phyloP scores from a whole-genome alignment of 208 protist species.

The Eutreptiella sp. region DNA sequence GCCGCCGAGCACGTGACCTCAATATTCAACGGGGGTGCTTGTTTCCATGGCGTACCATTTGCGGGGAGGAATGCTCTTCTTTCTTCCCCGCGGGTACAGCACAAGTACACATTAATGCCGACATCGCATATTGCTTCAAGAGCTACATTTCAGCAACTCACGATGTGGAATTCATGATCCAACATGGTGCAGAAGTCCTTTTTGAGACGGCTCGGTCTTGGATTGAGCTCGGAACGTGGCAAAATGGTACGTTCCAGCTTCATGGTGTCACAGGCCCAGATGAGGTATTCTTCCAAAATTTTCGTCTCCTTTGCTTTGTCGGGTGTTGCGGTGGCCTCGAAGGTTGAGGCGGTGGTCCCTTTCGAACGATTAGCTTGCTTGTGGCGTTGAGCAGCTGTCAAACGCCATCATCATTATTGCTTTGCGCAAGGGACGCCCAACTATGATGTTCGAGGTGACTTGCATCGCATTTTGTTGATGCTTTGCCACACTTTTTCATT shows the following conservation, averaged over 20 bases:
- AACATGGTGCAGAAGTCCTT: conserved; percentile 66
- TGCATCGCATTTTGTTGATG: no score
- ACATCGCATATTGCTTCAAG: conserved; percentile 62
- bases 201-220: conserved; percentile 67
- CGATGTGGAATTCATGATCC: conserved; percentile 45
- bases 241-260: conserved; percentile 66
- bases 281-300: no score
- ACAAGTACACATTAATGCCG: conserved; percentile 72
- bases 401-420: no score
- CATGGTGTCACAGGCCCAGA: conserved; percentile 71
- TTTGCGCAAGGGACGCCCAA: no score
- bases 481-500: no score
- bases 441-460: no score
- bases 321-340: no score
- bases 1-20: conserved; percentile 59
- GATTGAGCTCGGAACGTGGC: conserved; percentile 74
- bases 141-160: conserved; percentile 69
- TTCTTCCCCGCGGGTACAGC: conserved; percentile 52
- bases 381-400: no score
- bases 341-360: no score
- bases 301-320: no score
- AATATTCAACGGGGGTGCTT: conserved; percentile 70
- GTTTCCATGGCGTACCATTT: conserved; percentile 68
- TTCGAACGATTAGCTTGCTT: no score
- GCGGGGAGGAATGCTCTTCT: conserved; percentile 58